phyloP scores from a whole-genome alignment of 2,329 filamentous ascomycete species.

The Ophiostoma perfectum region DNA sequence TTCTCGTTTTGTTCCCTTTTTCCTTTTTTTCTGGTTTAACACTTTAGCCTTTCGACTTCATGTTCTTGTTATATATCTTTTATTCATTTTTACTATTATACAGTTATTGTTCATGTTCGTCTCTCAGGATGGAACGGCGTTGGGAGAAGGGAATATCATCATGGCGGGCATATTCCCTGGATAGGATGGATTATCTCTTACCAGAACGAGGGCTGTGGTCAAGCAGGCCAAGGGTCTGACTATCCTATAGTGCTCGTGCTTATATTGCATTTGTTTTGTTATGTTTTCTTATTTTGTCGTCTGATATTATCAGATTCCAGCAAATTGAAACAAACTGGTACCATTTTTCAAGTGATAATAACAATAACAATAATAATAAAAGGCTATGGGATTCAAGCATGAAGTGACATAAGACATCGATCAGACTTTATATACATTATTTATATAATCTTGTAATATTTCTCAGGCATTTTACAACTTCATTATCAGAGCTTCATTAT shows the following conservation, averaged over 20 bases:
- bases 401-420: background rate
- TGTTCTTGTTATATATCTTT: background rate
- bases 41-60: slow-evolving; percentile 1
- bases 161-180: background rate
- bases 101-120: slow-evolving; percentile 1
- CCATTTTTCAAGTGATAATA: background rate
- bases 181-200: background rate
- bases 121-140: slow-evolving; percentile 14
- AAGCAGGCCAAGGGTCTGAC: background rate
- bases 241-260: background rate
- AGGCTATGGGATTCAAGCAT: no score
- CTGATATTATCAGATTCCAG: background rate
- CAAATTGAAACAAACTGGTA: background rate
- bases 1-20: no score
- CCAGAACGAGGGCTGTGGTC: no score
- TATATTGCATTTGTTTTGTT: background rate
- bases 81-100: background rate
- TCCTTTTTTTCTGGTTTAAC: slow-evolving; percentile 2
- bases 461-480: background rate
- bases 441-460: background rate
- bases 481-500: no score
- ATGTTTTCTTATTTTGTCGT: no score
- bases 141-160: slow-evolving; percentile 1
- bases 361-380: background rate
- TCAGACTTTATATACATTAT: background rate